Percentiles rank a stretch among this genome's conserved stretches.
Evolutionary conservation across 345 rosid genomes (phyloP).

Genomic region (Syzygium oleosum): DNA sequence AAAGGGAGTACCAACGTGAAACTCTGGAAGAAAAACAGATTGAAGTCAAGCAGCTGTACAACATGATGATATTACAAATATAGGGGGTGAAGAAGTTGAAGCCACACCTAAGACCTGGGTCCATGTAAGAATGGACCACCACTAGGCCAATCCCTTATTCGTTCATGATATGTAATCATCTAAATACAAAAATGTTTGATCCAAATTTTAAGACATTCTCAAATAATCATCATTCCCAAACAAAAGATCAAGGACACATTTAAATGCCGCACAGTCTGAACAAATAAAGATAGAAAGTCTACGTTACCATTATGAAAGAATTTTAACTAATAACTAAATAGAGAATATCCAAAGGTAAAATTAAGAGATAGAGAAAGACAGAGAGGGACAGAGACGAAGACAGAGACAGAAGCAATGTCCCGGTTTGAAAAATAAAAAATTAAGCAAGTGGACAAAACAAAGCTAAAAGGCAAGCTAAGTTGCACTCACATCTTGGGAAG

Average conservation of each 20-base stretch:
- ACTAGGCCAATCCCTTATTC: not conserved
- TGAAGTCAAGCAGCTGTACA: not conserved
- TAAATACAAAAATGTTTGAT: not conserved
- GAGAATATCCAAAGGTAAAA: not conserved
- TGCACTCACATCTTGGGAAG: not conserved
- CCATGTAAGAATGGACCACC: not conserved
- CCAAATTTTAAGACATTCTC: not conserved
- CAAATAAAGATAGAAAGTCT: not conserved
- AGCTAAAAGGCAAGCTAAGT: not conserved
- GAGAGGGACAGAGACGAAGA: not conserved
- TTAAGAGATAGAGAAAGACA: not conserved
- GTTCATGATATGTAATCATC: not conserved
- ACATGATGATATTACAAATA: not conserved
- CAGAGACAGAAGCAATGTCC: not conserved
- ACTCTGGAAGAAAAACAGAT: constrained; percentile 31
- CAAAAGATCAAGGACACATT: not conserved
- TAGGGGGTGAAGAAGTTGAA: not conserved
- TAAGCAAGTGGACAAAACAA: not conserved
- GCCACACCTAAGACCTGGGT: not conserved
- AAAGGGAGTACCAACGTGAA: constrained; percentile 82
- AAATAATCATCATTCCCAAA: not conserved
- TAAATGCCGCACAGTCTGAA: not conserved
- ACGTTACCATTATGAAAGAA: not conserved
- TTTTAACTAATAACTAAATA: not conserved
- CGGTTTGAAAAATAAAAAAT: not conserved